Percentiles rank a stretch among this genome's conserved stretches.
These are phyloP conservation scores for Macrocybe gigantea DNA, from an alignment of 768 basidiomycete genomes.

Conservation along the genomic window DNA sequence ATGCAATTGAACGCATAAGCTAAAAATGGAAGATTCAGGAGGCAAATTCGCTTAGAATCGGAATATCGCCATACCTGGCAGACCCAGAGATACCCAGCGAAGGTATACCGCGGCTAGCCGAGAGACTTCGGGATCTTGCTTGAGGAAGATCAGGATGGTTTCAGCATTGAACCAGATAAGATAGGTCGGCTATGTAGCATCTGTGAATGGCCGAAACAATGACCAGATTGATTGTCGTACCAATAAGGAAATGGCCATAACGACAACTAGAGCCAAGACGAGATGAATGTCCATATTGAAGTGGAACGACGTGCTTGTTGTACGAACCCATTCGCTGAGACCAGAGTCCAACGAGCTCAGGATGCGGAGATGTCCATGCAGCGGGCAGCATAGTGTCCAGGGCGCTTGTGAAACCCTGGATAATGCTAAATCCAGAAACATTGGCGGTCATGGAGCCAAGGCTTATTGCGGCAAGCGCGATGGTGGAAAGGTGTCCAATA, in stretches of 20 bases:
- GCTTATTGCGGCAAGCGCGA: constrained; percentile 79
- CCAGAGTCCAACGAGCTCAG: constrained; percentile 86
- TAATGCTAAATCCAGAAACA: constrained; percentile 71
- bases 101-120: constrained; percentile 72
- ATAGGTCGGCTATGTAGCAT: constrained; percentile 38
- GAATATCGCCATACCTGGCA: constrained; percentile 47
- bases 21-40: constrained; percentile 9
- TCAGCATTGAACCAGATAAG: constrained; percentile 84
- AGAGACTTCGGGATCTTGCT: constrained; percentile 84
- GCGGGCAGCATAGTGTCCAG: constrained; percentile 92
- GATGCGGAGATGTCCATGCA: constrained; percentile 89
- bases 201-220: constrained; percentile 24
- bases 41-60: constrained; percentile 3
- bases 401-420: constrained; percentile 77
- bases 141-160: constrained; percentile 62
- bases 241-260: constrained; percentile 51
- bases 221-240: constrained; percentile 33
- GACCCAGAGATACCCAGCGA: constrained; percentile 66
- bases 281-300: neutral
- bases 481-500: constrained; percentile 88
- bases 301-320: neutral
- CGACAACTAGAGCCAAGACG: constrained; percentile 39
- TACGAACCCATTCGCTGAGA: constrained; percentile 77
- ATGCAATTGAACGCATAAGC: constrained; percentile 49
- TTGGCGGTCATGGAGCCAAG: constrained; percentile 70